Evolutionary conservation across 1,284 basidiomycete species (phyloP), one percentile per base, ranked within the genome.

Genomic region (Boletellus sp.): DNA sequence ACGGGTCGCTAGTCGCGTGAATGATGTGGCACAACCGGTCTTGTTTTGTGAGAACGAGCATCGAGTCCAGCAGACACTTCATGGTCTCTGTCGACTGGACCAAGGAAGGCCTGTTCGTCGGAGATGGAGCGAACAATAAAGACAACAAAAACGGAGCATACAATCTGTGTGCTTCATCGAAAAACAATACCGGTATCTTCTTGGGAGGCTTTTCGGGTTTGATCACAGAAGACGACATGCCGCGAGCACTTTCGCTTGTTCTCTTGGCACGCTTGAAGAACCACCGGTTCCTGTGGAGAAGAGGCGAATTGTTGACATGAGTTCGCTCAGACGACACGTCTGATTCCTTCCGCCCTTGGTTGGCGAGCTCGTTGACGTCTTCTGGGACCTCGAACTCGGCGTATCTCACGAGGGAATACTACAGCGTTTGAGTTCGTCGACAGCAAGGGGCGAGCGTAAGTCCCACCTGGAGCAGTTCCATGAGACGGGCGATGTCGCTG

Each of bases 41-140:
- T 68, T 92, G 89, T 71, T 91, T 92, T 33, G 89, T 90, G 44
- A 92, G 72, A 15, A 91, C 90, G 18, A 91, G 79, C 79, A 91
- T 87, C 8, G 87, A 86, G 60, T 91, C 90, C 28, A 92, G 76
- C 8, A 92, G 70, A 56, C 82, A 85, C 64, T 90, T 91, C 85
- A 92, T 88, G 5, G 88, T 80, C 39, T 88, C 86, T 5, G 76
- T 76, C 0, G 86, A 88, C 57, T 85, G 82, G 38, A 91, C 87
- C 49, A 91, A 74, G 2, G 82, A 77, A 1, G 86, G 85, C 19
- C 86, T 89, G 51, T 44, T 39, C 36, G 24, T 33, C 46, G 39
- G 33, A 49, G 47, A 50, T 53, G 18, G 58, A 51, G 51, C 39
- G 46, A 26, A 30, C 44, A 40, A 6, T 13, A 19, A 21, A 28